Evolutionary conservation across 108 stramenopile genomes (phyloP).

Genomic region (Fragilariopsis cylindrus): DNA sequence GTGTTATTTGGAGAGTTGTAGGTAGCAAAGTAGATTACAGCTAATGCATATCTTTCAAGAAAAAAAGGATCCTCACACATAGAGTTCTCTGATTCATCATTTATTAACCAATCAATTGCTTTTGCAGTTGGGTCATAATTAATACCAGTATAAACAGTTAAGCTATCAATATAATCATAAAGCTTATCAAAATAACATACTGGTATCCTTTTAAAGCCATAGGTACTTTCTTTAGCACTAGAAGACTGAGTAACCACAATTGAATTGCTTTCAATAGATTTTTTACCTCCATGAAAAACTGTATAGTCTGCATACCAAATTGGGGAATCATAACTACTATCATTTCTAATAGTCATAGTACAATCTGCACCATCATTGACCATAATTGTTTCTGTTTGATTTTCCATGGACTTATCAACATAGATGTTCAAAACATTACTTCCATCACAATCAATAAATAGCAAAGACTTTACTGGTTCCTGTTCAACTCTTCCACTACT

Average conservation of each 20-base stretch:
- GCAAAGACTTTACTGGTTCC: background rate
- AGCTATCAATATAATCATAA: background rate
- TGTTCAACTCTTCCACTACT: background rate
- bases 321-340: background rate
- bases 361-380: background rate
- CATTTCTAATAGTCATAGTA: background rate
- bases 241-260: background rate
- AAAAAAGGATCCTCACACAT: background rate
- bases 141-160: background rate
- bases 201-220: background rate
- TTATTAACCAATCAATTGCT: background rate
- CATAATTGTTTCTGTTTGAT: background rate
- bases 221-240: background rate
- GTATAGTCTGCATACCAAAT: constrained; percentile 7
- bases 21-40: background rate
- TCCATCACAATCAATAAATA: background rate
- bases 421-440: background rate
- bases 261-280: background rate
- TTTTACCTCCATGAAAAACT: background rate
- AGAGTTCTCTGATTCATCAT: background rate
- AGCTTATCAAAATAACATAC: background rate
- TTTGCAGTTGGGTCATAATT: background rate
- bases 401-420: background rate
- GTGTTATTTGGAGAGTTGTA: too few species aligned
- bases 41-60: constrained; percentile 1